Evolutionary conservation across 768 basidiomycete genomes (phyloP), one percentile per base, ranked within the genome.

Genomic region (Clitopilus hobsonii): DNA sequence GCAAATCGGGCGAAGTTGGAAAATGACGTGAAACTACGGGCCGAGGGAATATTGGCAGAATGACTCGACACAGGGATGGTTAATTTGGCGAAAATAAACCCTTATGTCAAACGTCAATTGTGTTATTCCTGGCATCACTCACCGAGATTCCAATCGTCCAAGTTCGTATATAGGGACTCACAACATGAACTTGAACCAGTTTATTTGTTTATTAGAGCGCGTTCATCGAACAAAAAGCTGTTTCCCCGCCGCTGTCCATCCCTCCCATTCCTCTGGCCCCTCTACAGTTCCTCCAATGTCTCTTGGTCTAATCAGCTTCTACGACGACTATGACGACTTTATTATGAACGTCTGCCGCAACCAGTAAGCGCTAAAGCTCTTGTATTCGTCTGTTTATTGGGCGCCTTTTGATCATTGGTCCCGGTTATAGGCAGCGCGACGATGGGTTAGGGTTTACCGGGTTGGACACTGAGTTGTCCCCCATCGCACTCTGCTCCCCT

Each of bases 401-500:
- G 22, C 22, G 41, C 41, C 41, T 45, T 36, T 36, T 14, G 41
- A 45, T 45, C 41, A 18, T 20, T 45, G 22, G 10, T 18, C 22
- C 41, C 41, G 16, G 41, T 45, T 45, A 45, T 45, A 18, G 41
- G 10, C 41, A 45, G 22, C 22, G 14, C 10, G 22, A 18, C 22
- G 14, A 11, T 16, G 14, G 14, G 18, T 45, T 45, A 45, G 41
- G 41, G 41, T 45, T 45, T 45, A 18, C 41, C 41, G 41, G 41
- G 41, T 45, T 45, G 41, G 41, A 45, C 41, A 45, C 41, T 45
- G 41, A 45, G 41, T 45, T 45, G 41, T 45, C 41, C 41, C 41
- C 41, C 11, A 45, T 45, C 22, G 16, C 41, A 45, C 41, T 45
- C 41, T 45, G 41, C 41, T 45, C 41, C 41, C 41, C 41, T 23